Base-by-base conservation (phyloP, 208 protist genomes). In the Phytomonas sp. region DNA sequence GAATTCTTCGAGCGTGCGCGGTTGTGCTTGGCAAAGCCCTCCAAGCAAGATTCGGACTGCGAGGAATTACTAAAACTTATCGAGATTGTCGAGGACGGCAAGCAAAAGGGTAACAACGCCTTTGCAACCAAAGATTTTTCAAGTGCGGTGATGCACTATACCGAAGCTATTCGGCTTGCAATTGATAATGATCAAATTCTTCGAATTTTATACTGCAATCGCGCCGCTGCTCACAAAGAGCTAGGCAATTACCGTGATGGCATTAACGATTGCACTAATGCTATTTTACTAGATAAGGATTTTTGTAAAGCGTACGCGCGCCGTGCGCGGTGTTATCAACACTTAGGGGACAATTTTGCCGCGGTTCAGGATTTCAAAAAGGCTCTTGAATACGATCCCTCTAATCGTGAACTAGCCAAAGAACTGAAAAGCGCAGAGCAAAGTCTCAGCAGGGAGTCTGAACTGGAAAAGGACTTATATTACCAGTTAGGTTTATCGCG, bases 231-330 rank as follows among this genome's bases (percentile, higher is more conserved):
- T 14, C 78, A 91, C 72, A 95, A 94, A 78, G 87, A 97, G 74
- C 74, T 97, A 19, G 82, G 81, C 66, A 81, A 83, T 74, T 97
- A 87, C 76, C 80, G 89, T 29, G 88, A 94, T 63, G 90, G 86
- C 31, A 76, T 97, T 29, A 89, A 92, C 67, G 93, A 97, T 79
- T 95, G 91, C 75, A 92, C 84, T 68, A 92, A 88, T 73, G 86
- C 91, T 36, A 78, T 97, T 42, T 73, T 74, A 33, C 74, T 94
- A 12, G 88, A 95, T 69, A 71, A 83, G 34, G 80, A 92, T 36
- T 97, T 97, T 75, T 89, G 81, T 67, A 95, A 95, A 75, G 93
- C 91, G 26, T 97, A 95, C 73, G 90, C 89, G 26, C 87, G 93
- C 23, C 88, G 91, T 59, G 93, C 87, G 31, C 83, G 92, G 34